A percentile compares a stretch with the other conserved stretches of the same genome.
phyloP scores from a whole-genome alignment of 129 eudicot species.

The Artemisia argyi region DNA sequence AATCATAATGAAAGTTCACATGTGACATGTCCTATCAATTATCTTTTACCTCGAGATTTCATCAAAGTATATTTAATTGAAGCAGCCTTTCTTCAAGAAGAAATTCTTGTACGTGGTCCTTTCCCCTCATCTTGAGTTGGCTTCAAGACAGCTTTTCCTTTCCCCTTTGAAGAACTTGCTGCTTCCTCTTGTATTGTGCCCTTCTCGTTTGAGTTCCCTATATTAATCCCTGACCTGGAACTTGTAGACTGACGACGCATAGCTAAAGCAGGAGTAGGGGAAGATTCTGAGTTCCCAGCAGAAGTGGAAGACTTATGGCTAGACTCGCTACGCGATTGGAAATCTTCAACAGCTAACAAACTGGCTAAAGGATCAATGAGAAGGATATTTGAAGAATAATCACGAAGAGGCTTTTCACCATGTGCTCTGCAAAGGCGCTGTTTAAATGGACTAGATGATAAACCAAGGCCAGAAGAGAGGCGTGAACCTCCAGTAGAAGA shows the following conservation, averaged over 20 bases:
- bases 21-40: too few species aligned
- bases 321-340: conserved; percentile 63
- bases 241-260: conserved; percentile 72
- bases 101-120: conserved; percentile 79
- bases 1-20: too few species aligned
- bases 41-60: too few species aligned
- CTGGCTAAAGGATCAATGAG: conserved; percentile 85
- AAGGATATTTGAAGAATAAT: conserved; percentile 76
- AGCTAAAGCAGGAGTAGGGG: conserved; percentile 54
- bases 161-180: conserved; percentile 71
- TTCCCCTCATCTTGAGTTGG: conserved; percentile 56
- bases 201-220: conserved; percentile 46
- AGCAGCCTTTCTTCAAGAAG: conserved; percentile 66
- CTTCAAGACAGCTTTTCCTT: conserved; percentile 76
- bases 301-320: conserved; percentile 59
- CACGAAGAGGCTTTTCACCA: conserved; percentile 84
- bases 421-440: conserved; percentile 73
- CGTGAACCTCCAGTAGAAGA: conserved; percentile 61
- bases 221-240: conserved; percentile 56
- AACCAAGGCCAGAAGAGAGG: conserved; percentile 75
- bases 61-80: conserved; percentile 54
- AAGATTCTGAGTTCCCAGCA: conserved; percentile 54
- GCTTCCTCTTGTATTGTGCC: conserved; percentile 51
- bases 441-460: conserved; percentile 68
- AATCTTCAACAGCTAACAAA: conserved; percentile 81